These are phyloP conservation scores for Chiua sp. DNA, from an alignment of 1,284 basidiomycete species.

Conservation along the genomic window DNA sequence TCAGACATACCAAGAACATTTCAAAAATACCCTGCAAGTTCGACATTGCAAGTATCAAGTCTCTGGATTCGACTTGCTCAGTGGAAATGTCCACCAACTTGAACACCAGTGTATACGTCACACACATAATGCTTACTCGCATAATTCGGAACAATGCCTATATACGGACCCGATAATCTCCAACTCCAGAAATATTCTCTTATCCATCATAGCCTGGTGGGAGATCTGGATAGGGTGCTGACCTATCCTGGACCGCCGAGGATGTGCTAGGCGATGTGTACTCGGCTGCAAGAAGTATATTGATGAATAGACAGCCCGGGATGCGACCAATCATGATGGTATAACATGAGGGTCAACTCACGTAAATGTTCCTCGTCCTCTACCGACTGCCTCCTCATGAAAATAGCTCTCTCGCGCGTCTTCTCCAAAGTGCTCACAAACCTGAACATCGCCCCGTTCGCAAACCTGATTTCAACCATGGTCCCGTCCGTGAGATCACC, in stretches of 20 bases:
- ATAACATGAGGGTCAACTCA: conserved; percentile 46
- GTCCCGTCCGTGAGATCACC: conserved; percentile 71
- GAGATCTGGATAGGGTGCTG: conserved; percentile 52
- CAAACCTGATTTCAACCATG: conserved; percentile 68
- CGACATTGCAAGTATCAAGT: too few relatives aligned
- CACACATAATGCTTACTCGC: too few relatives aligned
- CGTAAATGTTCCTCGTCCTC: conserved; percentile 69
- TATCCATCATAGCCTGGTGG: conserved; percentile 69
- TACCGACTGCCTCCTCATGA: conserved; percentile 67
- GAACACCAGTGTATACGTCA: not conserved
- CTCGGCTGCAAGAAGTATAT: conserved; percentile 46
- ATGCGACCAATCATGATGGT: conserved; percentile 6
- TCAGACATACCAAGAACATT: too few relatives aligned
- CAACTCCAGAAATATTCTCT: conserved; percentile 22
- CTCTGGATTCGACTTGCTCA: too few relatives aligned
- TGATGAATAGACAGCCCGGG: conserved; percentile 8
- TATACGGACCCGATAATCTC: too few relatives aligned
- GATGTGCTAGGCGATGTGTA: conserved; percentile 59
- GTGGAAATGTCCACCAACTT: too few relatives aligned
- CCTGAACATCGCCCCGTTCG: conserved; percentile 70
- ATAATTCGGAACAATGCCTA: too few relatives aligned
- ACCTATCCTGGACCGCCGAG: conserved; percentile 39
- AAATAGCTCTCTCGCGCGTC: conserved; percentile 73
- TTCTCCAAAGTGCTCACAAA: conserved; percentile 76
- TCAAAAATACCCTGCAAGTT: too few relatives aligned